Evolutionary conservation across 371 early-diverging fungal genomes (phyloP).

Genomic region (Conidiobolus coronatus): DNA sequence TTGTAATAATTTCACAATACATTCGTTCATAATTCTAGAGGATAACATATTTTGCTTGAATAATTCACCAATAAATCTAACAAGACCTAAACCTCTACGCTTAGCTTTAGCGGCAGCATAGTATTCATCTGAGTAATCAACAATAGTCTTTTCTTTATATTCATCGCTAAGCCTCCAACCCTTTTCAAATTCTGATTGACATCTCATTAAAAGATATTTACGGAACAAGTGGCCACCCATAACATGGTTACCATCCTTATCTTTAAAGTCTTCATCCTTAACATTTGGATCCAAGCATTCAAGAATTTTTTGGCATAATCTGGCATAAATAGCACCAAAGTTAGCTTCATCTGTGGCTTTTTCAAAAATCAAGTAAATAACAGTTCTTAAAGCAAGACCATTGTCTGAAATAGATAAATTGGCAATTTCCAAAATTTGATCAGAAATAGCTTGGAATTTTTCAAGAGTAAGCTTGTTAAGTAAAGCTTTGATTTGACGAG

Average conservation of each 20-base stretch:
- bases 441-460: constrained; percentile 67
- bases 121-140: constrained; percentile 42
- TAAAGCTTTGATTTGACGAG: constrained; percentile 62
- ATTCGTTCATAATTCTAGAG: constrained; percentile 76
- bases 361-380: constrained; percentile 69
- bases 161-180: constrained; percentile 43
- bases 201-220: constrained; percentile 66
- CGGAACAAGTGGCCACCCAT: constrained; percentile 59
- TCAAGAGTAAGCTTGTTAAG: constrained; percentile 90
- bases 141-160: constrained; percentile 20
- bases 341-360: constrained; percentile 86
- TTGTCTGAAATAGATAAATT: constrained; percentile 40
- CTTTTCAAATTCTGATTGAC: constrained; percentile 73
- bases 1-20: constrained; percentile 47
- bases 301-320: constrained; percentile 49
- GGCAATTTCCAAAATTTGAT: constrained; percentile 60
- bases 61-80: constrained; percentile 83
- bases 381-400: constrained; percentile 41
- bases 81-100: constrained; percentile 81
- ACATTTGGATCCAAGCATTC: constrained; percentile 25
- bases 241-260: constrained; percentile 23
- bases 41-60: constrained; percentile 73
- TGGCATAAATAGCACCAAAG: constrained; percentile 77
- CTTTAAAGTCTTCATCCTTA: constrained; percentile 22
- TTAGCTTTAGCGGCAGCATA: constrained; percentile 75